Percentiles rank a stretch among this genome's conserved stretches.
Evolutionary conservation across 371 early-diverging fungal genomes (phyloP).

Genomic region (Homolaphlyctis polyrhiza): DNA sequence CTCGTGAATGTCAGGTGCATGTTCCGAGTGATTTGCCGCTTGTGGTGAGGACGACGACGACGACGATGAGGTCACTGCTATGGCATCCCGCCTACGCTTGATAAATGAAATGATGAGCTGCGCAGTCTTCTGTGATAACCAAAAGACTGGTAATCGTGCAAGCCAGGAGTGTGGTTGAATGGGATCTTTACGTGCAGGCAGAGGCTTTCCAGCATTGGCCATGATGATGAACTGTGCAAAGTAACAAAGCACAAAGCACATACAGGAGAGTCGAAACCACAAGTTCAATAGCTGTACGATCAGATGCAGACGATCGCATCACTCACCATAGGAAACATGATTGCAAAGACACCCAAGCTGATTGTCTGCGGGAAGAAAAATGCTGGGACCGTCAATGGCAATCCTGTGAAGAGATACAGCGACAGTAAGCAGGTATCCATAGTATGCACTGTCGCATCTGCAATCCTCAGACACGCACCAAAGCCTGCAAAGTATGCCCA

Average conservation of each 20-base stretch:
- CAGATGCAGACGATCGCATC: no score
- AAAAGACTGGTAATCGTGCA: constrained; percentile 19
- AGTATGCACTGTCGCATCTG: no score
- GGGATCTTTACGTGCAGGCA: constrained; percentile 9
- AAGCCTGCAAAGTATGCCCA: constrained; percentile 40
- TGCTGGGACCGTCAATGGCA: constrained; percentile 26
- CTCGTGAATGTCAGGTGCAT: no score
- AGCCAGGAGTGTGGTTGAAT: not conserved
- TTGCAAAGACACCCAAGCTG: constrained; percentile 29
- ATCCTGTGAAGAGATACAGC: constrained; percentile 14
- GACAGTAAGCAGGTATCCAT: not conserved
- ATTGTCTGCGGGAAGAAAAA: constrained; percentile 28
- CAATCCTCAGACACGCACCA: constrained; percentile 19
- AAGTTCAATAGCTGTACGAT: no score
- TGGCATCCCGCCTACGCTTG: not conserved
- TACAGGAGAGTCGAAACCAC: no score
- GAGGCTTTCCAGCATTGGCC: constrained; percentile 25
- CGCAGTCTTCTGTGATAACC: constrained; percentile 10
- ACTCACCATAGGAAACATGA: constrained; percentile 36
- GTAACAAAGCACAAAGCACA: not conserved
- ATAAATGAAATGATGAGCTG: constrained; percentile 4
- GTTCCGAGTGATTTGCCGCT: no score
- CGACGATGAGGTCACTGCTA: not conserved
- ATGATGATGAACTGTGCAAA: constrained; percentile 34
- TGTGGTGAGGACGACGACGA: not conserved